These are phyloP conservation scores for Plasmodium relictum DNA, from an alignment of 169 alveolate genomes.

Conservation along the genomic window DNA sequence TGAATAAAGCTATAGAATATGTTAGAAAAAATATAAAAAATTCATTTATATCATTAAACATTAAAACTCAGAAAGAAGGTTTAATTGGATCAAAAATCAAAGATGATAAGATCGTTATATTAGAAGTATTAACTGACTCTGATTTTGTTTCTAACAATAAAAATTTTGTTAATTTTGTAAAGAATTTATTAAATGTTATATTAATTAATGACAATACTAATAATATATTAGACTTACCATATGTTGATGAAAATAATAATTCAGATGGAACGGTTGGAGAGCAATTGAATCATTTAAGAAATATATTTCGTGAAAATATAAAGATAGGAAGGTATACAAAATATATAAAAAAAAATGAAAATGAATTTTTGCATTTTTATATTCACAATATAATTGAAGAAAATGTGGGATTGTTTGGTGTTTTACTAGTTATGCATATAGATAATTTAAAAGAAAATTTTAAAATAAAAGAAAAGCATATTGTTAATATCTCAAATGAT, in stretches of 20 bases:
- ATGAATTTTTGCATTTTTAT: constrained; percentile 61
- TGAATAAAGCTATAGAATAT: constrained; percentile 55
- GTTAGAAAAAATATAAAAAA: constrained; percentile 42
- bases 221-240: constrained; percentile 15
- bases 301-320: constrained; percentile 66
- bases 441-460: constrained; percentile 27
- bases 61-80: constrained; percentile 65
- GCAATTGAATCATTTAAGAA: constrained; percentile 51
- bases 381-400: constrained; percentile 40
- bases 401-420: constrained; percentile 53
- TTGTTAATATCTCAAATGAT: constrained; percentile 45
- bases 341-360: constrained; percentile 27
- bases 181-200: constrained; percentile 1
- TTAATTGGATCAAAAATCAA: constrained; percentile 14
- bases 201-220: not conserved
- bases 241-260: constrained; percentile 1
- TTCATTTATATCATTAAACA: constrained; percentile 31
- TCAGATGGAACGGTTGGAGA: constrained; percentile 22
- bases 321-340: constrained; percentile 44
- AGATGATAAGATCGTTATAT: constrained; percentile 16
- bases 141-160: constrained; percentile 56
- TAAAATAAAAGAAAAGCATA: constrained; percentile 29
- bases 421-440: constrained; percentile 44
- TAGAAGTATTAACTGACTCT: constrained; percentile 62
- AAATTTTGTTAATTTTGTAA: constrained; percentile 30